Evolutionary conservation across 768 basidiomycete species (phyloP).

Genomic region (Tylopilus felleus): DNA sequence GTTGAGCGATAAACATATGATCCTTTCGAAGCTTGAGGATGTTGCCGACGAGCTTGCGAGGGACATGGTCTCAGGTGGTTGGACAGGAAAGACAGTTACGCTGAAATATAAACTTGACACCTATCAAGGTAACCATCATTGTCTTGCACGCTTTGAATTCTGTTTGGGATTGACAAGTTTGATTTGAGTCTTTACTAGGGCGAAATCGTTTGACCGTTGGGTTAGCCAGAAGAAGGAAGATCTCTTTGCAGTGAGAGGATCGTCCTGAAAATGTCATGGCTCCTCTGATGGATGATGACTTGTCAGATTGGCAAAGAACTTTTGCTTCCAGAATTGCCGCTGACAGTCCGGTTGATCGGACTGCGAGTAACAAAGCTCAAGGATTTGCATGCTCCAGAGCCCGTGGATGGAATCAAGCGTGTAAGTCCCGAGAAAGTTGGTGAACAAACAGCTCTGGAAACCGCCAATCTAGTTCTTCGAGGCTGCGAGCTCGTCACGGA

Average conservation of each 20-base stretch:
- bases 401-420: slow-evolving; percentile 63
- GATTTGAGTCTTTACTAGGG: slow-evolving; percentile 68
- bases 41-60: slow-evolving; percentile 77
- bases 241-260: slow-evolving; percentile 58
- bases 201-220: slow-evolving; percentile 75
- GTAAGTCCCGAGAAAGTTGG: slow-evolving; percentile 39
- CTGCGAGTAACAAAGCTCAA: slow-evolving; percentile 85
- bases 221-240: slow-evolving; percentile 74
- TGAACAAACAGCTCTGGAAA: not conserved
- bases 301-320: slow-evolving; percentile 75
- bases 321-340: slow-evolving; percentile 73
- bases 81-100: slow-evolving; percentile 85
- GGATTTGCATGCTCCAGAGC: slow-evolving; percentile 57
- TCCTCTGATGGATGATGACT: slow-evolving; percentile 6
- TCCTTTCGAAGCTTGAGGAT: slow-evolving; percentile 74
- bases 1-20: slow-evolving; percentile 58
- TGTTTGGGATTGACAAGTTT: slow-evolving; percentile 5
- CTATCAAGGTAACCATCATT: slow-evolving; percentile 58
- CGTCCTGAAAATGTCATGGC: not conserved
- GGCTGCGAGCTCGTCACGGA: slow-evolving; percentile 34
- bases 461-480: slow-evolving; percentile 54
- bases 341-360: slow-evolving; percentile 82
- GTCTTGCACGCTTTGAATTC: not conserved
- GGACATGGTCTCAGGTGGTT: slow-evolving; percentile 77
- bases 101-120: slow-evolving; percentile 92